These are phyloP conservation scores for Vickermania spadyakhi DNA, from an alignment of 208 protist genomes.

Conservation along the genomic window DNA sequence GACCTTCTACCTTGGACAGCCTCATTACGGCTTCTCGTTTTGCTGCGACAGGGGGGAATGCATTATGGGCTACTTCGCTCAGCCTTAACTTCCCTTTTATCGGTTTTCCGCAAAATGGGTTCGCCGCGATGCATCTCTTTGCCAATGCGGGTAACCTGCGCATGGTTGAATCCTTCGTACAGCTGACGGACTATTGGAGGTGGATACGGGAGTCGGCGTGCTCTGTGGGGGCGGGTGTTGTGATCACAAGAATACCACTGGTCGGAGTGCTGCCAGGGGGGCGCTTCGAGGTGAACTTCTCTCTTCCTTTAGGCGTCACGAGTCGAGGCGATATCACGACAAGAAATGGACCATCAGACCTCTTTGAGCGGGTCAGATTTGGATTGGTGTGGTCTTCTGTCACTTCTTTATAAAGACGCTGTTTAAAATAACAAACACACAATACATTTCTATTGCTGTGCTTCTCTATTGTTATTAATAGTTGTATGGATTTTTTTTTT, in stretches of 20 bases:
- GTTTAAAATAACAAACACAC: too few species aligned
- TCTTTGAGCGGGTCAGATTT: slow-evolving; percentile 73
- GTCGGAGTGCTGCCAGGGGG: slow-evolving; percentile 66
- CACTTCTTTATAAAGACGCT: slow-evolving; percentile 35
- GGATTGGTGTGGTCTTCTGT: slow-evolving; percentile 79
- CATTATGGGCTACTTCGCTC: slow-evolving; percentile 70
- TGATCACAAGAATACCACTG: slow-evolving; percentile 75
- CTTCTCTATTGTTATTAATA: too few species aligned
- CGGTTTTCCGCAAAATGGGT: slow-evolving; percentile 70
- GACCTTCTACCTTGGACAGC: slow-evolving; percentile 60
- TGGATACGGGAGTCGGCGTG: slow-evolving; percentile 58
- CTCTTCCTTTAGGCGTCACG: slow-evolving; percentile 54
- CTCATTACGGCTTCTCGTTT: slow-evolving; percentile 23
- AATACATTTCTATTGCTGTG: too few species aligned
- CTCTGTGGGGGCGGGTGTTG: slow-evolving; percentile 66
- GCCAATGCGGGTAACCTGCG: slow-evolving; percentile 67
- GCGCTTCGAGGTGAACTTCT: slow-evolving; percentile 75
- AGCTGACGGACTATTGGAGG: slow-evolving; percentile 28
- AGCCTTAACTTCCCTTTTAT: slow-evolving; percentile 78
- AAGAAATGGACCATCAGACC: slow-evolving; percentile 34
- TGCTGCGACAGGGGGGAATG: slow-evolving; percentile 75
- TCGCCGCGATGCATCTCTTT: slow-evolving; percentile 79
- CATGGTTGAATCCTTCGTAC: slow-evolving; percentile 33
- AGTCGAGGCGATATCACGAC: slow-evolving; percentile 38
- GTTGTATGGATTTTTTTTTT: too few species aligned